phyloP scores from a whole-genome alignment of 2,329 filamentous ascomycete genomes.

The Ceratocystis destructans region DNA sequence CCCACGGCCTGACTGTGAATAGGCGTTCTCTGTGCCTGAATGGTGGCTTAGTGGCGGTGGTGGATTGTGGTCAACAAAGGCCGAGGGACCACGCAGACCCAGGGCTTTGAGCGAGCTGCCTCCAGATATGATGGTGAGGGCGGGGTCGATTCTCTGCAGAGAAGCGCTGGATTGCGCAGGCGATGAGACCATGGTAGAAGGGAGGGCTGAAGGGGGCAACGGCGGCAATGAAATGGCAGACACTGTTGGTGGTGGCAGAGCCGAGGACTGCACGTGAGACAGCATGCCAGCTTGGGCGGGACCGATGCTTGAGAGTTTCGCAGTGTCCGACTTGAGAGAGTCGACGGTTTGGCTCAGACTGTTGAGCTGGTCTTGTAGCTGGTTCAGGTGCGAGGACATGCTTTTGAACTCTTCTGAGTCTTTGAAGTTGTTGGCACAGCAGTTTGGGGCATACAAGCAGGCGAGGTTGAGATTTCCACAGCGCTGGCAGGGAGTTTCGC shows the following conservation, averaged over 20 bases:
- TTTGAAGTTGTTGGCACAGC: slow-evolving; percentile 66
- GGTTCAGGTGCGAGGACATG: slow-evolving; percentile 59
- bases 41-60: slow-evolving; percentile 16
- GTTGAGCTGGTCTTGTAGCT: slow-evolving; percentile 74
- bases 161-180: slow-evolving; percentile 16
- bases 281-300: background rate
- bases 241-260: slow-evolving; percentile 8
- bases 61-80: slow-evolving; percentile 11
- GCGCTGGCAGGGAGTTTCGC: slow-evolving; percentile 51
- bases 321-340: slow-evolving; percentile 45
- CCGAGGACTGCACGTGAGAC: slow-evolving; percentile 2
- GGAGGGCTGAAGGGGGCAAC: slow-evolving; percentile 9
- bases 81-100: slow-evolving; percentile 9
- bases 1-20: slow-evolving; percentile 17
- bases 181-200: slow-evolving; percentile 11
- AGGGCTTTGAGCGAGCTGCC: slow-evolving; percentile 15
- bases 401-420: slow-evolving; percentile 82
- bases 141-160: slow-evolving; percentile 18
- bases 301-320: slow-evolving; percentile 27
- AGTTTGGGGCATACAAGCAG: slow-evolving; percentile 53
- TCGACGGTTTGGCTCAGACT: slow-evolving; percentile 60
- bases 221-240: slow-evolving; percentile 10
- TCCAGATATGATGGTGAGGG: slow-evolving; percentile 15
- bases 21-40: slow-evolving; percentile 15
- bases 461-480: slow-evolving; percentile 54